These are phyloP conservation scores for Inonotus obliquus DNA, from an alignment of 1,284 basidiomycete species.

Conservation along the genomic window DNA sequence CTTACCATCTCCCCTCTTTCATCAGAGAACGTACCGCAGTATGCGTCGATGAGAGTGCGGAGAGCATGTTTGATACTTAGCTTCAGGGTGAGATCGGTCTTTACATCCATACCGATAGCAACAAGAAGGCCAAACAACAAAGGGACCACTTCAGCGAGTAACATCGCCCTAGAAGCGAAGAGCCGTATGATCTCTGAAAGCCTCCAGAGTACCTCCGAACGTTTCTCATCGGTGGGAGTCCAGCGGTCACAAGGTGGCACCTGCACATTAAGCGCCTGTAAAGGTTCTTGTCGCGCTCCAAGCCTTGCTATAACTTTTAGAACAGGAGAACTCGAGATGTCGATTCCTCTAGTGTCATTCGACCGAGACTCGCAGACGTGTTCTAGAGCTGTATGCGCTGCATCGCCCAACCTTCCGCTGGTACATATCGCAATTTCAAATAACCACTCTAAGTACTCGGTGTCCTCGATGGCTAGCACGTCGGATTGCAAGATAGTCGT, in stretches of 20 bases:
- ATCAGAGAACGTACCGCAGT: constrained; percentile 29
- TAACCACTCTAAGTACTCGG: constrained; percentile 12
- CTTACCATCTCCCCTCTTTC: constrained; percentile 33
- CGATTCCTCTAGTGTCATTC: neutral
- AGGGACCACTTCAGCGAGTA: constrained; percentile 39
- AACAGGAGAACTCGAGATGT: neutral
- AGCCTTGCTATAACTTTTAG: neutral
- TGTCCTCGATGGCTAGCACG: neutral
- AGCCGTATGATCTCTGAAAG: neutral
- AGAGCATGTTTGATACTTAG: constrained; percentile 42
- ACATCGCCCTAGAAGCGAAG: constrained; percentile 16
- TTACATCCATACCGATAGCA: constrained; percentile 48
- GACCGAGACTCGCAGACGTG: neutral
- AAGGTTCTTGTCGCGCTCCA: neutral
- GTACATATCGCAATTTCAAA: constrained; percentile 14
- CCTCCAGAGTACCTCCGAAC: neutral
- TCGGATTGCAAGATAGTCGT: neutral
- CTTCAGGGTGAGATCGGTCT: constrained; percentile 38
- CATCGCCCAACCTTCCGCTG: neutral
- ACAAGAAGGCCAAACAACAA: constrained; percentile 48
- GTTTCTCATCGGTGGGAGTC: neutral
- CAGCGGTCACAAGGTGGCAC: neutral
- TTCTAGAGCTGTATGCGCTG: neutral
- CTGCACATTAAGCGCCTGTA: neutral
- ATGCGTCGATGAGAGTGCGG: constrained; percentile 39